A percentile compares a stretch with the other conserved stretches of the same genome.
phyloP scores from a whole-genome alignment of 202 grass and related monocot species.

The Setaria italica region DNA sequence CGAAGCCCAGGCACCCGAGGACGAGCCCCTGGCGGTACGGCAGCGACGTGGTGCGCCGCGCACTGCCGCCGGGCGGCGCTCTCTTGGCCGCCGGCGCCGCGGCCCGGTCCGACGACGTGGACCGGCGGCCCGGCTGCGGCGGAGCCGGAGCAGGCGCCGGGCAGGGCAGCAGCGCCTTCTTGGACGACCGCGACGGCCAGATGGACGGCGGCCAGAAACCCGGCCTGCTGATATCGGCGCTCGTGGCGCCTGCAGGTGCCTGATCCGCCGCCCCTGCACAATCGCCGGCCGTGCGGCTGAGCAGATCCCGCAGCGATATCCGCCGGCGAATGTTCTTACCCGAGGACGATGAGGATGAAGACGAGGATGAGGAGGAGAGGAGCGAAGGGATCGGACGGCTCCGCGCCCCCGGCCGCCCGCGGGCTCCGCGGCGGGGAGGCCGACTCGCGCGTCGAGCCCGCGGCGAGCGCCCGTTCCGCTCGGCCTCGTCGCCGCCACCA shows the following conservation, averaged over 20 bases:
- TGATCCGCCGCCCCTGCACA: neutral
- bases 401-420: neutral
- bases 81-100: neutral
- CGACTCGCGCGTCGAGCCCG: slow-evolving; percentile 40
- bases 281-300: slow-evolving; percentile 26
- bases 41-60: slow-evolving; percentile 54
- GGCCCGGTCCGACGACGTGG: slow-evolving; percentile 41
- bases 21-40: slow-evolving; percentile 51
- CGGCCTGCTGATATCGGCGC: slow-evolving; percentile 23
- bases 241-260: neutral
- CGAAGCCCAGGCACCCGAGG: slow-evolving; percentile 57
- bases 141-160: neutral
- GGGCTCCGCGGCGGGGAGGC: slow-evolving; percentile 49
- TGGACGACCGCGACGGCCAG: slow-evolving; percentile 48
- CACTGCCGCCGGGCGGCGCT: neutral
- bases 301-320: slow-evolving; percentile 60
- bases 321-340: slow-evolving; percentile 29
- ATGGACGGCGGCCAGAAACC: slow-evolving; percentile 52
- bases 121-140: slow-evolving; percentile 34
- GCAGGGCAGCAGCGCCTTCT: slow-evolving; percentile 37
- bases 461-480: neutral
- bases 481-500: neutral
- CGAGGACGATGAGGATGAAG: slow-evolving; percentile 2
- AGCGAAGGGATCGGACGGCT: neutral
- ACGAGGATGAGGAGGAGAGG: neutral